Conservation (phyloP, 1,139 yeast genomes). For the Sugiyamaella xylanicola region DNA sequence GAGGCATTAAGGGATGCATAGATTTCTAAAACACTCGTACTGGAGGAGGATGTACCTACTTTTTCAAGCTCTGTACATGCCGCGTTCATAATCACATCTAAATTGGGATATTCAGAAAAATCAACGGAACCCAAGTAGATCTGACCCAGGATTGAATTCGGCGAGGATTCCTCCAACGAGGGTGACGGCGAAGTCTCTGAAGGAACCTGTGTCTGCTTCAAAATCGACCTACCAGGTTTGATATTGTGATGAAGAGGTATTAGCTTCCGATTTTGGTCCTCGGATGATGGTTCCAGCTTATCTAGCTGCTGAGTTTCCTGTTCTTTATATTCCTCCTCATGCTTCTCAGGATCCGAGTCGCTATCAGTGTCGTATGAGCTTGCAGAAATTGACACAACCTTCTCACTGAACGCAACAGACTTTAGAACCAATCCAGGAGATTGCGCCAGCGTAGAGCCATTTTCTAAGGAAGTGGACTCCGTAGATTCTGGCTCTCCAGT, state of each 20-base stretch:
- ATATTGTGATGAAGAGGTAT: constrained; percentile 8
- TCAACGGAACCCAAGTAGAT: constrained; percentile 30
- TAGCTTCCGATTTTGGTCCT: neutral
- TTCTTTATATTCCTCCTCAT: neutral
- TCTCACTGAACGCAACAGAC: constrained; percentile 9
- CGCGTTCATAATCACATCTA: constrained; percentile 29
- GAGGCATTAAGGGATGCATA: constrained; percentile 32
- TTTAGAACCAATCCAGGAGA: neutral
- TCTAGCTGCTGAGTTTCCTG: neutral
- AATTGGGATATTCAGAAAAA: constrained; percentile 22
- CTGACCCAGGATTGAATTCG: constrained; percentile 23
- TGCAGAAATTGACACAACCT: constrained; percentile 8
- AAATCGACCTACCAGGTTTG: constrained; percentile 9
- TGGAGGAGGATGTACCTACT: constrained; percentile 17
- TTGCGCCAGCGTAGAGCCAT: neutral
- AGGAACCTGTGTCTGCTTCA: constrained; percentile 4
- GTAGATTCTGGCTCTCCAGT: neutral
- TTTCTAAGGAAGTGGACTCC: neutral
- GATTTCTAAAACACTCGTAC: constrained; percentile 23
- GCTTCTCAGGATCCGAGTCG: no score
- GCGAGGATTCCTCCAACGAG: neutral
- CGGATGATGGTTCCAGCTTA: neutral
- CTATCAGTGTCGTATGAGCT: constrained; percentile 11
- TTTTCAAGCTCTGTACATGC: constrained; percentile 27
- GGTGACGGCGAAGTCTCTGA: neutral